Evolutionary conservation across 306 rosid genomes (phyloP).

Genomic region (Argentina anserina): DNA sequence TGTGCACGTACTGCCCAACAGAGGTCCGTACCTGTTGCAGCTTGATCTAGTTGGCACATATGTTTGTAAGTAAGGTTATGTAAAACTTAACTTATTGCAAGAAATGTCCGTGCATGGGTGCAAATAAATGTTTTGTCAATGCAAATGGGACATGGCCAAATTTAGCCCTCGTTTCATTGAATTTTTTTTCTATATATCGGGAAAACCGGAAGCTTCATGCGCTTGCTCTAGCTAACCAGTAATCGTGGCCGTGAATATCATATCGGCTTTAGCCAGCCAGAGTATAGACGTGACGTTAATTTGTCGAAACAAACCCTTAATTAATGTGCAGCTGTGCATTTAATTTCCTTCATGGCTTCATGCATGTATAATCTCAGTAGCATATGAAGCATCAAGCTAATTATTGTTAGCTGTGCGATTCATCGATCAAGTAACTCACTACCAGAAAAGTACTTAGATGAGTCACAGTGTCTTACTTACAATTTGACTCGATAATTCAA

Average conservation of each 20-base stretch:
- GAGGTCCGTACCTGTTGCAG: background rate
- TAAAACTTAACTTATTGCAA: constrained; percentile 10
- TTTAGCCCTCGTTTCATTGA: background rate
- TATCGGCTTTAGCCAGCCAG: background rate
- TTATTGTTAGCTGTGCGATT: too few relatives aligned
- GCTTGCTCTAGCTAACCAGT: background rate
- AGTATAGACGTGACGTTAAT: too few relatives aligned
- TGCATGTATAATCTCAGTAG: too few relatives aligned
- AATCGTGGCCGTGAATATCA: background rate
- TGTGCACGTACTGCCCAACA: background rate
- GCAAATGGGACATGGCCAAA: constrained; percentile 12
- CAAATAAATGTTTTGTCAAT: constrained; percentile 9
- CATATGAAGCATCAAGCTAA: too few relatives aligned
- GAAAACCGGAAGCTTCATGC: background rate
- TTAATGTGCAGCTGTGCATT: too few relatives aligned
- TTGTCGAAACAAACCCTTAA: too few relatives aligned
- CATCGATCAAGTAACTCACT: too few relatives aligned
- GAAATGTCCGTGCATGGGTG: constrained; percentile 7
- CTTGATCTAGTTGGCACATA: background rate
- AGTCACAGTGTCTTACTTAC: too few relatives aligned
- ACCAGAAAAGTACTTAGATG: too few relatives aligned
- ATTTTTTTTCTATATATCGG: background rate
- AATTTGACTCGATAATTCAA: too few relatives aligned
- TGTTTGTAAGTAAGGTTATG: background rate
- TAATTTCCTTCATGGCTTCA: too few relatives aligned